These are phyloP conservation scores for Trichoderma polysporum DNA, from an alignment of 2,329 filamentous ascomycete genomes.

Conservation along the genomic window DNA sequence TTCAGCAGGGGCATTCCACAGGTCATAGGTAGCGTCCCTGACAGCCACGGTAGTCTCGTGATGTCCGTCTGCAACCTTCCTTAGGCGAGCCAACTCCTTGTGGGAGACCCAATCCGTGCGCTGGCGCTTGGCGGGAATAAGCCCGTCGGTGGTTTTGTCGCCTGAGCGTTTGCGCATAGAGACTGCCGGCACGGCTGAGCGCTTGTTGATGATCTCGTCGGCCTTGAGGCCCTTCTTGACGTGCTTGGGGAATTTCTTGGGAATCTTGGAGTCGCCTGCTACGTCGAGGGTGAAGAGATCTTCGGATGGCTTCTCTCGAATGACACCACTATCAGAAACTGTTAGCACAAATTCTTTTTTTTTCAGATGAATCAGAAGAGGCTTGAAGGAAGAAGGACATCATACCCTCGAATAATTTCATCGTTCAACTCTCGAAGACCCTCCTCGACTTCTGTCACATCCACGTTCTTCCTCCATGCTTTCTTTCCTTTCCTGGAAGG, in stretches of 20 bases:
- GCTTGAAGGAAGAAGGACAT: too few relatives aligned
- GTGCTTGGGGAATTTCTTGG: conserved; percentile 63
- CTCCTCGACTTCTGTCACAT: conserved; percentile 79
- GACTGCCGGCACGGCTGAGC: conserved; percentile 79
- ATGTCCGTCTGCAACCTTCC: conserved; percentile 73
- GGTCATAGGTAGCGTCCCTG: conserved; percentile 70
- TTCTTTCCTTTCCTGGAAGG: conserved; percentile 96
- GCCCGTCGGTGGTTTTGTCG: conserved; percentile 69
- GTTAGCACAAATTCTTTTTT: conserved; percentile 22
- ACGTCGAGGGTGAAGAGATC: conserved; percentile 85
- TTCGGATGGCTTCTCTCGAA: conserved; percentile 77
- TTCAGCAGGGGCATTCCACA: conserved; percentile 62
- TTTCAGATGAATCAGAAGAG: too few relatives aligned
- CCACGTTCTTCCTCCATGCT: conserved; percentile 98
- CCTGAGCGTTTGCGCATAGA: conserved; percentile 73
- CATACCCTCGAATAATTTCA: conserved; percentile 85
- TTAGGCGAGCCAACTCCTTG: conserved; percentile 78
- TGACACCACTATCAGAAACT: conserved; percentile 63
- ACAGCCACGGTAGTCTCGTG: conserved; percentile 55
- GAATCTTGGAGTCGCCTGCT: conserved; percentile 65
- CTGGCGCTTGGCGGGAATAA: conserved; percentile 71
- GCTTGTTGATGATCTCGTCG: conserved; percentile 85
- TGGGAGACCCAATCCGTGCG: conserved; percentile 78
- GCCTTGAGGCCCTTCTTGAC: conserved; percentile 77
- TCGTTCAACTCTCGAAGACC: conserved; percentile 83